Conservation (phyloP, 1,284 basidiomycete species). For the Hemileia vastatrix region DNA sequence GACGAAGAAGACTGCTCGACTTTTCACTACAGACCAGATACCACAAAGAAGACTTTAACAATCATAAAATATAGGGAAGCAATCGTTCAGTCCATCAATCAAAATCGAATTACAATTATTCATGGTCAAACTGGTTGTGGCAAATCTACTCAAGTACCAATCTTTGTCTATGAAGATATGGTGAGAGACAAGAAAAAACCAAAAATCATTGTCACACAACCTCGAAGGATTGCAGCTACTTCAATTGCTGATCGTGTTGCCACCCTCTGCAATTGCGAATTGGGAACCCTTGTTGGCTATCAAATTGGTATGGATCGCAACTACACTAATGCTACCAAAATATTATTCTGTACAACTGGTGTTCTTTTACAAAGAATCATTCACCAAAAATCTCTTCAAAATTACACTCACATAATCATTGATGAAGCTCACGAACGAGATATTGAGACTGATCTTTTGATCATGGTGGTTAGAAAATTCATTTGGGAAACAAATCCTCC, state of each 20-base stretch:
- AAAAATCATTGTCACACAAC: conserved; percentile 44
- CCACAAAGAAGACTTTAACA: too few species aligned
- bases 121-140: conserved; percentile 95
- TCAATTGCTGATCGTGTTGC: conserved; percentile 45
- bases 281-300: conserved; percentile 65
- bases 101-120: conserved; percentile 37
- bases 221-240: conserved; percentile 40
- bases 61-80: too few species aligned
- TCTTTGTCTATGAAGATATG: conserved; percentile 58
- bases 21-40: too few species aligned
- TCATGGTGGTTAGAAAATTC: conserved; percentile 49
- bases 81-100: too few species aligned
- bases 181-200: too few species aligned
- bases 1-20: too few species aligned
- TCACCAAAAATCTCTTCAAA: too few species aligned
- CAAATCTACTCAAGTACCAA: conserved; percentile 93
- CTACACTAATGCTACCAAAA: conserved; percentile 39
- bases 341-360: too few species aligned
- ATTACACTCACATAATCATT: conserved; percentile 44
- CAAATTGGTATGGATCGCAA: conserved; percentile 46
- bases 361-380: too few species aligned
- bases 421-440: conserved; percentile 48
- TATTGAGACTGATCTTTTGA: conserved; percentile 45
- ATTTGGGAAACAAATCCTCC: too few species aligned
- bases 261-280: conserved; percentile 46